These are phyloP conservation scores for Botrytis porri DNA, from an alignment of 2,329 filamentous ascomycete species.

Conservation along the genomic window DNA sequence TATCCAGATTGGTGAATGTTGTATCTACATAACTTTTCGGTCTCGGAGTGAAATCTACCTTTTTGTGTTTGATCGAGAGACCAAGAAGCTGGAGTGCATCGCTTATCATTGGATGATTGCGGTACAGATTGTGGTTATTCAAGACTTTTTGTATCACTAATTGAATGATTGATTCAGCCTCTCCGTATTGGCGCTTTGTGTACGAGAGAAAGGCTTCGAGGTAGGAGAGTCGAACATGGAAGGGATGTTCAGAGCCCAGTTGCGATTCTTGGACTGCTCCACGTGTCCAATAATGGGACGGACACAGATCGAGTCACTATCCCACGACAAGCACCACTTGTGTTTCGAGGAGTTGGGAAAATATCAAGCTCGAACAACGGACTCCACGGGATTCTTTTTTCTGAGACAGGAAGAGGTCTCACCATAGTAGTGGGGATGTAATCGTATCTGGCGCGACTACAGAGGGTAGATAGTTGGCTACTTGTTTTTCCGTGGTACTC, in stretches of 20 bases:
- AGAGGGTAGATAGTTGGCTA: not conserved
- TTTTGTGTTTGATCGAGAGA: rapidly evolving
- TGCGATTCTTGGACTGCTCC: not conserved
- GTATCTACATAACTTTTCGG: not conserved
- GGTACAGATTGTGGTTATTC: not conserved
- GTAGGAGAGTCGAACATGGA: not conserved
- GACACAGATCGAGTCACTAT: rapidly evolving
- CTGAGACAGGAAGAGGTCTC: too few species aligned
- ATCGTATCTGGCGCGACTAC: not conserved
- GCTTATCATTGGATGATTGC: not conserved
- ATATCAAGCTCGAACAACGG: constrained; percentile 6
- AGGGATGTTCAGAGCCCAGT: not conserved
- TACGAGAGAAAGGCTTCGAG: not conserved
- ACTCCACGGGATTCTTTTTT: not conserved
- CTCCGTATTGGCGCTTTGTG: rapidly evolving
- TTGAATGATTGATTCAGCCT: not conserved
- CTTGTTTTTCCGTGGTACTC: not conserved
- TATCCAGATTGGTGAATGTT: not conserved
- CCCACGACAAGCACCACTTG: too few species aligned
- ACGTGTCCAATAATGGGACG: too few species aligned
- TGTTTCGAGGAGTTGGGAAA: not conserved
- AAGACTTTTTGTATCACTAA: not conserved
- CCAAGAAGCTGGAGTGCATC: not conserved
- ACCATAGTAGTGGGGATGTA: not conserved
- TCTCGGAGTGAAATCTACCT: not conserved